Evolutionary conservation across 352 stramenopile species (phyloP).

Genomic region (Phytophthora cryptogea): DNA sequence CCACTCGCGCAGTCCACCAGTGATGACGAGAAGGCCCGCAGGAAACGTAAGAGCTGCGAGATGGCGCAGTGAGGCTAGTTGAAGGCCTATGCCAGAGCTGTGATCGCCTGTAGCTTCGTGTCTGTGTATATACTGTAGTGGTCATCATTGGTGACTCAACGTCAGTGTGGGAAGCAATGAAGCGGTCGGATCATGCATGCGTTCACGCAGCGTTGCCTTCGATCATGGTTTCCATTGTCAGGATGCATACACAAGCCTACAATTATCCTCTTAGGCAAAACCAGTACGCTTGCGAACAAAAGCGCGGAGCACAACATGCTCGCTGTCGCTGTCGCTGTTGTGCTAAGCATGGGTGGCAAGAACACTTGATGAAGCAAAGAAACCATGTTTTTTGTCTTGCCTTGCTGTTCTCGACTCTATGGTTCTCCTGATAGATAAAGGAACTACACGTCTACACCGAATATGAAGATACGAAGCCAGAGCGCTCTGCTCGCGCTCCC

Average conservation of each 20-base stretch:
- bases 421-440: slow-evolving; percentile 40
- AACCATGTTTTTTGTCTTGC: slow-evolving; percentile 31
- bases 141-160: neutral
- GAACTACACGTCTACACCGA: slow-evolving; percentile 32
- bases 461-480: slow-evolving; percentile 36
- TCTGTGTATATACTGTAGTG: slow-evolving; percentile 11
- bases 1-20: slow-evolving; percentile 19
- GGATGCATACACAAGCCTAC: neutral
- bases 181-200: slow-evolving; percentile 6
- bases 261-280: too few species aligned
- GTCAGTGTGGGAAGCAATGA: slow-evolving; percentile 12
- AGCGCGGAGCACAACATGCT: neutral
- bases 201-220: neutral
- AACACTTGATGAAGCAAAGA: slow-evolving; percentile 17
- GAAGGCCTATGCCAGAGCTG: slow-evolving; percentile 5
- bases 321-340: neutral
- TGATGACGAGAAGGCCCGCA: slow-evolving; percentile 36
- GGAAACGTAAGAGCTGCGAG: slow-evolving; percentile 43
- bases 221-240: neutral
- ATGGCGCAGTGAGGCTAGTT: slow-evolving; percentile 28
- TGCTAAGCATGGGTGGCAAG: neutral
- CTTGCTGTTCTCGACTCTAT: slow-evolving; percentile 17
- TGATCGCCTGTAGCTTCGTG: slow-evolving; percentile 9
- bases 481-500: slow-evolving; percentile 37
- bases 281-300: neutral